Evolutionary conservation across 2,329 filamentous ascomycete species (phyloP).

Genomic region (Fusarium buharicum): DNA sequence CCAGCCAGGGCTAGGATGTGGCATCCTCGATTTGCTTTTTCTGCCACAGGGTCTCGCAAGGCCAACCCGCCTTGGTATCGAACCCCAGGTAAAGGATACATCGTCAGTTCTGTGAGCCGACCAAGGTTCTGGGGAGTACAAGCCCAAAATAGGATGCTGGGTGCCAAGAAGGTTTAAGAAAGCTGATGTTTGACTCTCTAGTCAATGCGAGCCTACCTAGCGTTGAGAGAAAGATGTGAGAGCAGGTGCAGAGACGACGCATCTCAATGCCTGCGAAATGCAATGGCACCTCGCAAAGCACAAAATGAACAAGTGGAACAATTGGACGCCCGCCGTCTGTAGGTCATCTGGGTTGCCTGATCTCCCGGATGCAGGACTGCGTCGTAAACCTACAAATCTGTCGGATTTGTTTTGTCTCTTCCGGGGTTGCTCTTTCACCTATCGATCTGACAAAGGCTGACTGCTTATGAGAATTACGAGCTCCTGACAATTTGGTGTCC

Average conservation of each 20-base stretch:
- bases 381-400: conserved; percentile 24
- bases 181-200: conserved; percentile 16
- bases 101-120: conserved; percentile 18
- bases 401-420: conserved; percentile 2
- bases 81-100: conserved; percentile 39
- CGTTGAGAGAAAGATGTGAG: conserved; percentile 8
- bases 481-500: conserved; percentile 4
- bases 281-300: conserved; percentile 22
- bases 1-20: conserved; percentile 38
- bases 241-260: conserved; percentile 11
- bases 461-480: conserved; percentile 24
- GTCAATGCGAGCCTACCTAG: conserved; percentile 21
- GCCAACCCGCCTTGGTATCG: conserved; percentile 22
- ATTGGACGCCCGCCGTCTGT: conserved; percentile 19
- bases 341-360: conserved; percentile 20
- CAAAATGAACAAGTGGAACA: conserved; percentile 18
- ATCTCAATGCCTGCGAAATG: conserved; percentile 20
- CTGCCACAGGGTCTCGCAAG: conserved; percentile 28
- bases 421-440: conserved; percentile 11
- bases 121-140: conserved; percentile 37
- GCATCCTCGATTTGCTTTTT: conserved; percentile 40
- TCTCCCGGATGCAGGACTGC: conserved; percentile 16
- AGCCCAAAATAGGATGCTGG: conserved; percentile 2
- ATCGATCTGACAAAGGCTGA: conserved; percentile 34
- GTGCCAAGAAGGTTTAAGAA: conserved; percentile 21